Evolutionary conservation across 148 eudicot genomes (phyloP), one percentile per base, ranked within the genome.

Genomic region (Rhododendron ovatum): DNA sequence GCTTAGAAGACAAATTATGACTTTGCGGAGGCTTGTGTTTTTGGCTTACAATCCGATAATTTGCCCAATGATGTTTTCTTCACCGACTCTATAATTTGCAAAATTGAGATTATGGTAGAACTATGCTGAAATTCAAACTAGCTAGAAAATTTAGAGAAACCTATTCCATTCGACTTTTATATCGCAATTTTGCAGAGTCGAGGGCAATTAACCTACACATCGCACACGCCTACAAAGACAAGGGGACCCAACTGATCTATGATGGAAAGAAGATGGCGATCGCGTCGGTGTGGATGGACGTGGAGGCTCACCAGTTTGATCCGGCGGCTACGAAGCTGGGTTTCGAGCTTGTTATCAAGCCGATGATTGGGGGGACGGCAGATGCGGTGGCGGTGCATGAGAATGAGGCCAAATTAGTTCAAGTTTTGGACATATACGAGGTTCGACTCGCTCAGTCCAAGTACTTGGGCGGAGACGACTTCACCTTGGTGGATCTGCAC

Each of bases 401-500:
- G 22, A 55, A 55, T 1, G 61, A 55, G 61, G 24, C 22, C 22
- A 55, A 55, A 55, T 17, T 55, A 24, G 61, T 17, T 18, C 61
- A 17, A 55, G 22, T 55, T 55, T 17, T 55, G 61, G 61, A 55
- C 61, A 18, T 55, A 15, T 55, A 55, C 24, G 61, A 55, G 22
- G 61, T 20, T 55, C 61, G 61, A 17, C 61, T 55, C 5, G 7
- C 61, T 4, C 61, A 55, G 61, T 55, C 61, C 61, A 55, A 55
- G 61, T 55, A 55, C 61, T 55, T 55, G 61, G 61, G 61, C 7
- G 61, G 61, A 18, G 61, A 55, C 7, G 61, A 55, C 61, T 55
- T 55, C 61, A 55, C 61, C 17, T 18, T 55, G 61, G 61, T 87
- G 0, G 98, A 95, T 89, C 90, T 55, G 22, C 22, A 55, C 61